Base-by-base conservation (phyloP, 345 rosid genomes). In the Populus tremula region DNA sequence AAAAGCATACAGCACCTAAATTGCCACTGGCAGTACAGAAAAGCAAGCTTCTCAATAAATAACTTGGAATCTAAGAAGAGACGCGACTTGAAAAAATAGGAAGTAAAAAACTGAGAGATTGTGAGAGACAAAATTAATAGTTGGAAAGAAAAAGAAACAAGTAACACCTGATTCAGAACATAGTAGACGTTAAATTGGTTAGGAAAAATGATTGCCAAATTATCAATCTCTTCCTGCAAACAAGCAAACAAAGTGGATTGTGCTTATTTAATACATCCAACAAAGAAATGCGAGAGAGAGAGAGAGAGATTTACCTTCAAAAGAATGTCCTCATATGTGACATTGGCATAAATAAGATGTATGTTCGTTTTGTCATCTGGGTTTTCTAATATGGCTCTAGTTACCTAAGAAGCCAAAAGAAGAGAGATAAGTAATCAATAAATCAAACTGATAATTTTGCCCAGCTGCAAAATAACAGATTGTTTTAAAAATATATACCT, bases 361-460 rank as follows among this genome's bases (percentile, higher is more conserved):
- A 77, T 49, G 45, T 63, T 81, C 38, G 84, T 81, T 56, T 69
- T 69, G 75, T 81, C 84, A 16, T 39, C 49, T 0, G 81, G 78
- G 68, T 77, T 81, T 77, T 81, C 84, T 35, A 81, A 35, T 61
- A 81, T 81, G 71, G 84, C 84, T 78, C 81, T 73, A 21, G 84
- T 21, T 43, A 81, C 84, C 84, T 81, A 13, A 66, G 64, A 36
- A n/a, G 47, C 65, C 5, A 77, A 63, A 59, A 69, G 12, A 35
- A 72, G 39, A 50, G 35, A 43, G 14, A 67, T 39, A 69, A 36
- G 47, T 9, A 67, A 6, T 43, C 10, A 27, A 27, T 23, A 49
- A 62, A 53, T 9, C 16, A 33, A 21, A 20, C 11, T 27, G 18
- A 70, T 4, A 23, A 33, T 35, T 54, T 47, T 5, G 5, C 3